Base-by-base conservation (phyloP, 306 rosid species). In the Hippophae tibetana region DNA sequence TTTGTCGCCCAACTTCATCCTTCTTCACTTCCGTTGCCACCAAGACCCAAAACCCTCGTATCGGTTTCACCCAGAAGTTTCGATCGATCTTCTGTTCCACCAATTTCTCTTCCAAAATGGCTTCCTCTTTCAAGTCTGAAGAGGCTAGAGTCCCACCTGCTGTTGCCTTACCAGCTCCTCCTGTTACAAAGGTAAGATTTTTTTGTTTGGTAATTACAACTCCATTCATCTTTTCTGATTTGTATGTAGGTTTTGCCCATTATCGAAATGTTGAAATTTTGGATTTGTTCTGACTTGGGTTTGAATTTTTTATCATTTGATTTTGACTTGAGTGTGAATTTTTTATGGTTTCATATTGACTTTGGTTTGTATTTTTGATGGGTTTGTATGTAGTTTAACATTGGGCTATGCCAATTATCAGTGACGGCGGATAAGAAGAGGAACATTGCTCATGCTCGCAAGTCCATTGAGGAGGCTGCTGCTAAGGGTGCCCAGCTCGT, bases 381-480 rank as follows among this genome's bases (percentile, higher is more conserved):
- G 23, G 23, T 18, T 27, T n/a, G 3, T 67, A 47, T 72, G 56
- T 65, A 89, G 90, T 92, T 92, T 69, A 88, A 80, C 45, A 88
- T 92, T 42, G 99, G 89, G 7, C 78, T 92, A 11, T 92, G 97
- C 67, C 99, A 88, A 72, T 75, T 92, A 47, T 65, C 85, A 1
- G 97, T 88, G 54, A 82, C 95, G 13, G 65, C 90, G 18, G 97
- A 92, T 56, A 92, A 92, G 79, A 72, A 72, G 68, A 54, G 81
- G 73, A 92, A 92, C 75, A 88, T 92, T 56, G 76, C 74, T 6
- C 99, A 88, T 66, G 90, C 95, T 27, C 81, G 89, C 18, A 61
- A 78, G 46, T 89, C 95, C 56, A 84, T 92, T 42, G 86, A 82
- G 65, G 89, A 92, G 52, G 99, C 95, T 5, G 97, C 87, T 2